Evolutionary conservation across 768 basidiomycete genomes (phyloP), one percentile per base, ranked within the genome.

Genomic region (Suillus occidentalis): DNA sequence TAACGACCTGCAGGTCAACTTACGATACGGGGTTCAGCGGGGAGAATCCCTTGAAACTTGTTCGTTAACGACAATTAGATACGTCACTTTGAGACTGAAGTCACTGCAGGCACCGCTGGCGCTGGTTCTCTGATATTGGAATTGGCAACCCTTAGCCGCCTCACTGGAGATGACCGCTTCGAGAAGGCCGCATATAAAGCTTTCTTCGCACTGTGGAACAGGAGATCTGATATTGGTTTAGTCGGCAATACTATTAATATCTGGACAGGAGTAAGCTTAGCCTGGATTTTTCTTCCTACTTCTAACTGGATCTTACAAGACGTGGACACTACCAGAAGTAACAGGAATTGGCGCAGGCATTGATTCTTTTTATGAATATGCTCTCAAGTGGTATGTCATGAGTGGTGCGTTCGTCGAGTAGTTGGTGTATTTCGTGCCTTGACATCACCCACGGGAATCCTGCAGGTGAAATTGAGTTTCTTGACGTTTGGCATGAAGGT

Each of bases 301-400:
- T 42, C 49, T 25, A 53, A 60, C 63, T 70, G 58, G 63, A 69
- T 42, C 61, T 59, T 16, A 65, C 13, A 28, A 72, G 92, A 75
- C 79, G 42, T 97, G 95, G 95, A 85, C 83, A 16, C 76, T 81
- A 57, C 94, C 95, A 20, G 89, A 94, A 67, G 77, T 89, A 8
- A 89, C 88, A 34, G 86, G 90, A 1, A 91, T 96, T 39, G 97
- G 97, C 31, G 97, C 97, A 7, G 97, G 97, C 1, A 89, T 97
- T 50, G 97, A 99, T 74, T 95, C 92, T 4, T 97, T 97, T 75
- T 95, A 91, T 72, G 97, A 99, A 73, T 96, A 96, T 75, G 92
- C 94, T 13, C 76, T 95, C 52, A 96, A 96, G 72, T 94, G 94
- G 88, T 95, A 95, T 73, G 88, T 97, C 47, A 72, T 95, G 72